Conservation (phyloP, 495 filamentous ascomycete species). For the Hypoxylon lienhwacheense region DNA sequence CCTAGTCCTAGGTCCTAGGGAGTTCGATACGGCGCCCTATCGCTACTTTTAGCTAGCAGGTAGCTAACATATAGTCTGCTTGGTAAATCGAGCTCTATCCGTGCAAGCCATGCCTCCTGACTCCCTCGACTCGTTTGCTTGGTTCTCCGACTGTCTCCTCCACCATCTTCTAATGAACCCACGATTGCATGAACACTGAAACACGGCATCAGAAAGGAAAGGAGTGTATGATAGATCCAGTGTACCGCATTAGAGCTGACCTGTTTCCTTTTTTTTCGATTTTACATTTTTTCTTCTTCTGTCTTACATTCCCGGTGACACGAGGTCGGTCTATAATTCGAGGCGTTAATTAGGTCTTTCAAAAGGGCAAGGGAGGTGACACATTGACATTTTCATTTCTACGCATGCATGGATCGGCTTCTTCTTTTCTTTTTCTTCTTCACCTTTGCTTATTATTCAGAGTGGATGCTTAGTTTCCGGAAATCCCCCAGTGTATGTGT, state of each 20-base stretch:
- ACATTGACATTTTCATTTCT: not conserved
- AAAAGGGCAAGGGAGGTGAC: not conserved
- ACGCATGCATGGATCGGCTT: slow-evolving; percentile 1
- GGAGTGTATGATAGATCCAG: slow-evolving; percentile 5
- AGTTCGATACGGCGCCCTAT: not conserved
- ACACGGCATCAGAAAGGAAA: not conserved
- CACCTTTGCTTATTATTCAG: too few relatives aligned
- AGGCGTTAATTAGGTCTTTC: too few relatives aligned
- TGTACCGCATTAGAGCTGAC: slow-evolving; percentile 2
- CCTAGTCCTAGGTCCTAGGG: too few relatives aligned
- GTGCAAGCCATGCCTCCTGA: not conserved
- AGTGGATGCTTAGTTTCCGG: too few relatives aligned
- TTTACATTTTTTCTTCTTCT: not conserved
- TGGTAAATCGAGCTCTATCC: not conserved
- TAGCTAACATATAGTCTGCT: not conserved
- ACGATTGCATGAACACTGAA: slow-evolving; percentile 2
- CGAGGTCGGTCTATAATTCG: too few relatives aligned
- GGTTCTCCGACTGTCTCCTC: not conserved
- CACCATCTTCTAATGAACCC: too few relatives aligned
- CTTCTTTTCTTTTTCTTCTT: too few relatives aligned
- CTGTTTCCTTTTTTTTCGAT: not conserved
- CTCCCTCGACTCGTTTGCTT: not conserved
- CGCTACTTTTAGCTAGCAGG: too few relatives aligned
- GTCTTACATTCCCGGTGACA: too few relatives aligned
- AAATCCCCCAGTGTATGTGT: too few relatives aligned